Conservation (phyloP, 768 basidiomycete genomes). For the Termitomyces heimii region DNA sequence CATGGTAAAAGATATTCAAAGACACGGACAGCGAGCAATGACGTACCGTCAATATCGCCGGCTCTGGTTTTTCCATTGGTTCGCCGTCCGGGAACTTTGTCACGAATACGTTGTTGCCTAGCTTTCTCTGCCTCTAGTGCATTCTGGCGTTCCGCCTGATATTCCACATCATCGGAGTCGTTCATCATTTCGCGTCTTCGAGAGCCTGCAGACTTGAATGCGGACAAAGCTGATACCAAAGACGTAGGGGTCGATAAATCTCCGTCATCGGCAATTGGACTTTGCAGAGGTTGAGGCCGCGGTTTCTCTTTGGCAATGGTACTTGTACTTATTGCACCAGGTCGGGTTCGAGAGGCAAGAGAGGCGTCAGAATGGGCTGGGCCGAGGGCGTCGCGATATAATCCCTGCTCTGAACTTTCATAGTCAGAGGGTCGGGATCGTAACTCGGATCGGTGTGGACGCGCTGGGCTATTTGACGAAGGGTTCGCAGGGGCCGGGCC, state of each 20-base stretch:
- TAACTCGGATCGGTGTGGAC: slow-evolving; percentile 65
- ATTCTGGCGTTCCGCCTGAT: slow-evolving; percentile 50
- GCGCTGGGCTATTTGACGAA: slow-evolving; percentile 46
- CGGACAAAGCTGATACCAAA: slow-evolving; percentile 53
- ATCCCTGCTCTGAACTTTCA: slow-evolving; percentile 41
- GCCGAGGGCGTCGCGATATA: slow-evolving; percentile 45
- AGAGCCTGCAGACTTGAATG: slow-evolving; percentile 64
- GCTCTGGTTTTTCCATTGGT: slow-evolving; percentile 49
- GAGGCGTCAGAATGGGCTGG: slow-evolving; percentile 32
- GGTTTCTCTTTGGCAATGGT: slow-evolving; percentile 15
- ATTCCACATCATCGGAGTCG: slow-evolving; percentile 47
- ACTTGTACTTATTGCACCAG: slow-evolving; percentile 10
- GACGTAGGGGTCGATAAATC: slow-evolving; percentile 38
- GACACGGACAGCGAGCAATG: not conserved
- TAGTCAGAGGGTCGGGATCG: slow-evolving; percentile 51
- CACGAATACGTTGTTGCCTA: slow-evolving; percentile 65
- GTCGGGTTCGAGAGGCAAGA: slow-evolving; percentile 4
- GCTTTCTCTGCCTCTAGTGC: slow-evolving; percentile 59
- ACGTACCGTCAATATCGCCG: slow-evolving; percentile 83
- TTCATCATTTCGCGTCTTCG: slow-evolving; percentile 48
- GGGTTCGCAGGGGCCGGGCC: slow-evolving; percentile 29
- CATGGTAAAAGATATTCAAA: not conserved
- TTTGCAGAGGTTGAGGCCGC: slow-evolving; percentile 26
- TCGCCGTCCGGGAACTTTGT: slow-evolving; percentile 56
- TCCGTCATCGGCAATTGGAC: slow-evolving; percentile 25